Evolutionary conservation across 2,329 filamentous ascomycete species (phyloP), one percentile per base, ranked within the genome.

Genomic region (Cladosporium sp.): DNA sequence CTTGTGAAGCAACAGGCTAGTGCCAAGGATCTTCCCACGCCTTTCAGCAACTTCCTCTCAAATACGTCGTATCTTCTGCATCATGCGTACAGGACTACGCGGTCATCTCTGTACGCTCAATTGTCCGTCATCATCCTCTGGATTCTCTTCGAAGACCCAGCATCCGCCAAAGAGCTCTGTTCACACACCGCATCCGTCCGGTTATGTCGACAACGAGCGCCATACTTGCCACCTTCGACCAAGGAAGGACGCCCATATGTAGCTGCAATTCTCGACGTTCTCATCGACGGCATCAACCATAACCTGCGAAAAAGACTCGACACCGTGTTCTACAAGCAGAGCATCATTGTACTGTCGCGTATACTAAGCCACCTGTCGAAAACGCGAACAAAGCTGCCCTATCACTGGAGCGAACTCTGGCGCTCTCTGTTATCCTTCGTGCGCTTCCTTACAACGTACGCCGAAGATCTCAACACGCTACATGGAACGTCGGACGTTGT

Each of bases 321-420:
- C 76, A 88, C 93, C 15, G 87, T 90, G 41, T 85, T 98, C 38
- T 75, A 75, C 67, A 85, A 83, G 26, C 86, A 96, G 26, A 91
- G 88, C 70, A 84, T 97, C 15, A 92, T 91, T 18, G 91, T 97
- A 68, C 84, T 97, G 70, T 84, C 96, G 64, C 90, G 94, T 52
- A 83, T 96, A 61, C 85, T 98, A 44, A 92, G 92, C 7, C 92
- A 94, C 75, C 86, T 98, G 47, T 92, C 92, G 54, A 89, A 91
- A 70, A 91, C 90, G 59, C 89, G 92, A 73, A 93, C 90, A 36
- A 90, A 95, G 38, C 84, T 98, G 21, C 67, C 84, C 18, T 97
- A 97, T 77, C 95, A 99, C 80, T 99, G 95, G 95, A 89, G 92
- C 1, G 93, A 98, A 74, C 86, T 99, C 32, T 99, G 97, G 88